A percentile compares a stretch with the other conserved stretches of the same genome.
Conservation (phyloP, 495 filamentous ascomycete genomes). For the Penicillium tannophilum region DNA sequence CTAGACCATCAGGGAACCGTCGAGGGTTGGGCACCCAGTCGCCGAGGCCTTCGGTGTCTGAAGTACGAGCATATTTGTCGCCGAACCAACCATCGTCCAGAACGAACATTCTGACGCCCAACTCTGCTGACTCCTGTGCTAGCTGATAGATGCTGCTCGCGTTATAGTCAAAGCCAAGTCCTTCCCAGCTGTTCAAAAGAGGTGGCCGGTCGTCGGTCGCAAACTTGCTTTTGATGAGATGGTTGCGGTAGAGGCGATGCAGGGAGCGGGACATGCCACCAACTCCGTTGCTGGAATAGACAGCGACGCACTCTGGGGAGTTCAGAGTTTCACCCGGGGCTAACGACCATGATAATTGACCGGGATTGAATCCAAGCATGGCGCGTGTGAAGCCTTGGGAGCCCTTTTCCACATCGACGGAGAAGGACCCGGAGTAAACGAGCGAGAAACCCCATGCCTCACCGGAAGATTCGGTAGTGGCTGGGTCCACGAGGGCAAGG, state of each 20-base stretch:
- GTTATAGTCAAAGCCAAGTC: slow-evolving; percentile 53
- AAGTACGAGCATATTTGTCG: slow-evolving; percentile 51
- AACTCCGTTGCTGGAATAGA: slow-evolving; percentile 54
- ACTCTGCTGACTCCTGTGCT: slow-evolving; percentile 50
- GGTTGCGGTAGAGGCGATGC: slow-evolving; percentile 55
- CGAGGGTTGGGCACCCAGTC: slow-evolving; percentile 56
- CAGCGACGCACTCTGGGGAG: slow-evolving; percentile 55
- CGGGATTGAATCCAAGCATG: slow-evolving; percentile 51
- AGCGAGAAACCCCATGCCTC: slow-evolving; percentile 58
- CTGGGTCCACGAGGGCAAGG: slow-evolving; percentile 49
- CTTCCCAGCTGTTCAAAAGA: slow-evolving; percentile 61
- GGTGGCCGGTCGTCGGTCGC: slow-evolving; percentile 49
- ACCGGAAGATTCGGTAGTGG: slow-evolving; percentile 53
- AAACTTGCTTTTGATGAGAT: slow-evolving; percentile 55
- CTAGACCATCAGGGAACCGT: slow-evolving; percentile 56
- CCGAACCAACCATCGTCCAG: slow-evolving; percentile 64
- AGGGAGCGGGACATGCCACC: slow-evolving; percentile 57
- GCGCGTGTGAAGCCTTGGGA: slow-evolving; percentile 56
- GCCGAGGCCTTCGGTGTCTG: slow-evolving; percentile 52
- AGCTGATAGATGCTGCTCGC: slow-evolving; percentile 47
- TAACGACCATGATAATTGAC: slow-evolving; percentile 51
- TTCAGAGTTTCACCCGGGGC: slow-evolving; percentile 48
- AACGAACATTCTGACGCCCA: slow-evolving; percentile 56
- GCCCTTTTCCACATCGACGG: slow-evolving; percentile 53
- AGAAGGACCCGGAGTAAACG: slow-evolving; percentile 56